Base-by-base conservation (phyloP, 495 filamentous ascomycete genomes). In the Tricharina praecox region DNA sequence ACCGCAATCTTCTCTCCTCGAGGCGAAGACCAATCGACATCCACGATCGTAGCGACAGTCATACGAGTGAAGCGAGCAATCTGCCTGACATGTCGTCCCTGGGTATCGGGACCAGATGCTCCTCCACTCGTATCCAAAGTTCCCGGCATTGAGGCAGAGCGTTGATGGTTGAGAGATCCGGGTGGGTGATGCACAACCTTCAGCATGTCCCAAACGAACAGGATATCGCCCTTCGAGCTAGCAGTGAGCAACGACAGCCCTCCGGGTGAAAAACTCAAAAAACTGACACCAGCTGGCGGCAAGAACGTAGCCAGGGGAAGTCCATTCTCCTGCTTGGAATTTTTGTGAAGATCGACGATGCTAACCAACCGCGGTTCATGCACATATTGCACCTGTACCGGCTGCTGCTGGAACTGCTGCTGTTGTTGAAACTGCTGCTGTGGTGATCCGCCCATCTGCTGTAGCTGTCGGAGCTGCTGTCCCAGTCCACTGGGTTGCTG, bases 181-280 rank as follows among this genome's bases (percentile, higher is more conserved):
- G 49, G 45, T 3, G 55, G 56, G 13, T 59, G 51, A 19, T 58
- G 55, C 46, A 59, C 49, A 16, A 58, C 50, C 32, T 82, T 81
- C 77, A 88, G 81, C 43, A 95, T 65, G 64, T 94, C 84, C 90
- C 90, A 97, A 1, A 95, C 76, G 49, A 81, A 82, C 62, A 92
- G 78, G 3, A 90, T 75, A 57, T 97, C 90, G 8, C 90, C 90
- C 53, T 93, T 95, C 54, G 74, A 81, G 61, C 81, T 95, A 15
- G 82, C 87, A 0, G 83, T 96, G 50, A 97, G 75, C 8, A 97
- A 67, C 59, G 76, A 75, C 2, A 93, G 64, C 1, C 88, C 88
- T 37, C 74, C 81, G 0, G 90, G 87, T 36, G 86, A 78, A 45
- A 97, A 82, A 0, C 87, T 92, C 18, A 97, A 63, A 58, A 82